Conservation (phyloP, 768 basidiomycete species). For the Tricholoma matsutake region DNA sequence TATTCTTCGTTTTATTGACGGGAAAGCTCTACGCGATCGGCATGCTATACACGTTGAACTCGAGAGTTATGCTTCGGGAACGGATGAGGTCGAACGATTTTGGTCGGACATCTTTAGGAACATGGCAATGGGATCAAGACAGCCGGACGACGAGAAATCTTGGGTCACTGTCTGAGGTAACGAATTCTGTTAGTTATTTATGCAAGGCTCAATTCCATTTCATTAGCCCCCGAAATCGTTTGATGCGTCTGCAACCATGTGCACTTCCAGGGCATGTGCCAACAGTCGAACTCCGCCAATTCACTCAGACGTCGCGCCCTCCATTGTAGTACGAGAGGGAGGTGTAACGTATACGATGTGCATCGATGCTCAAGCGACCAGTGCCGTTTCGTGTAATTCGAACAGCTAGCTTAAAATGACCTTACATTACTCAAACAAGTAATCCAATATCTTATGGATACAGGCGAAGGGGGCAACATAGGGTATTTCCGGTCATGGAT, state of each 20-base stretch:
- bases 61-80: constrained; percentile 31
- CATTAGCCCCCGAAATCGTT: constrained; percentile 5
- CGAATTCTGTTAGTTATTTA: background rate
- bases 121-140: constrained; percentile 32
- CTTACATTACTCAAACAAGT: background rate
- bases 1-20: constrained; percentile 47
- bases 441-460: background rate
- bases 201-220: background rate
- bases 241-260: background rate
- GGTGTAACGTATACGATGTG: background rate
- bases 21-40: constrained; percentile 48
- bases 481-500: background rate
- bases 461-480: background rate
- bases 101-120: constrained; percentile 39
- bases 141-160: background rate
- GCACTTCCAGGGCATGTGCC: background rate
- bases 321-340: background rate
- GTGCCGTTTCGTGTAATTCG: background rate
- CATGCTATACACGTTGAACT: constrained; percentile 38
- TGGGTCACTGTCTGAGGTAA: constrained; percentile 5
- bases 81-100: constrained; percentile 37
- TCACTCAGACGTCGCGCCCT: background rate
- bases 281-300: background rate
- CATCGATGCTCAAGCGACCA: background rate
- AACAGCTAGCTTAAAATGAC: background rate